Percentiles rank a stretch among this genome's conserved stretches.
phyloP scores from a whole-genome alignment of 192 early-diverging fungal species.

The Fimicolochytrium jonesii region DNA sequence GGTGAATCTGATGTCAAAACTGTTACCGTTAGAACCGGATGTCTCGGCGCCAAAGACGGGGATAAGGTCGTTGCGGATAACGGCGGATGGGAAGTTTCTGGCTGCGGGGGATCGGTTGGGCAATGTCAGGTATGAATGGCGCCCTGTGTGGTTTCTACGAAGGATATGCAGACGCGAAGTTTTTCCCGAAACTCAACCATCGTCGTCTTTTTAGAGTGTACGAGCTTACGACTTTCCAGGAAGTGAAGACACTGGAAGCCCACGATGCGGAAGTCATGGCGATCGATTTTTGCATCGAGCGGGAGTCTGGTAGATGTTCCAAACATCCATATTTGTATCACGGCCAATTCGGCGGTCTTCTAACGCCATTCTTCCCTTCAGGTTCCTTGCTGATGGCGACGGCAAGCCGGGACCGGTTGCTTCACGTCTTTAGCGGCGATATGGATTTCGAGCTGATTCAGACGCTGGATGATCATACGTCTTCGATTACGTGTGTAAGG shows the following conservation, averaged over 20 bases:
- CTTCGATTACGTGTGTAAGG: conserved; percentile 69
- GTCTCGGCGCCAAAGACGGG: conserved; percentile 47
- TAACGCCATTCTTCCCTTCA: not conserved
- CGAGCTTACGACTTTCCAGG: conserved; percentile 52
- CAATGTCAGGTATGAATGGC: conserved; percentile 59
- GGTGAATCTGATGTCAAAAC: too few species aligned
- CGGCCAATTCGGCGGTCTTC: not conserved
- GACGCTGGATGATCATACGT: conserved; percentile 81
- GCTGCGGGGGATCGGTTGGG: conserved; percentile 72
- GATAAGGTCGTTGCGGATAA: conserved; percentile 64
- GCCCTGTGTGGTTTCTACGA: too few species aligned
- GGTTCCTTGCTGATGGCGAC: conserved; percentile 57
- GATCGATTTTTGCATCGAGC: conserved; percentile 62
- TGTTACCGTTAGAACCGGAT: too few species aligned
- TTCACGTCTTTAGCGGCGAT: conserved; percentile 70
- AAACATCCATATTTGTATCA: not conserved
- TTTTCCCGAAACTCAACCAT: not conserved
- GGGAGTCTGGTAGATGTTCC: not conserved
- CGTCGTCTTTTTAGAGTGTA: conserved; percentile 44
- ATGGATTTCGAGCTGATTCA: conserved; percentile 59
- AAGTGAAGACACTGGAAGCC: conserved; percentile 64
- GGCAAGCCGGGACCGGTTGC: conserved; percentile 67
- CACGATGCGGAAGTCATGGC: conserved; percentile 75
- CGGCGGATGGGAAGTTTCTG: conserved; percentile 56
- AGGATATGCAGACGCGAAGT: not conserved